Evolutionary conservation across 305 asterid species (phyloP).

Genomic region (Andrographis paniculata): DNA sequence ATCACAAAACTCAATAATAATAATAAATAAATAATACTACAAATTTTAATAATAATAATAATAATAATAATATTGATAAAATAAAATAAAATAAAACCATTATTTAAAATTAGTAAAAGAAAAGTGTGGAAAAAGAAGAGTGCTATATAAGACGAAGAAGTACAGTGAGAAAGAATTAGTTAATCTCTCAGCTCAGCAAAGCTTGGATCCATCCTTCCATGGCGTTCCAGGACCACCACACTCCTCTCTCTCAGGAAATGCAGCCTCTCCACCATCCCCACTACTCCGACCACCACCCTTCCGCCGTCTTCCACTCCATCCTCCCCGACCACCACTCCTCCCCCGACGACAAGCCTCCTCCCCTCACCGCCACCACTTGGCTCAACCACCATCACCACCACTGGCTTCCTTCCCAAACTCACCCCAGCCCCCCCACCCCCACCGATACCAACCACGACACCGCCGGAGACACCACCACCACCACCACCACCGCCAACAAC

Average conservation of each 20-base stretch:
- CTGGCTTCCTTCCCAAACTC: constrained; percentile 41
- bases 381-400: constrained; percentile 39
- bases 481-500: constrained; percentile 24
- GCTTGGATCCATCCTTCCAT: too few species aligned
- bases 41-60: too few species aligned
- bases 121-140: too few species aligned
- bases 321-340: constrained; percentile 37
- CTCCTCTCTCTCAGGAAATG: constrained; percentile 45
- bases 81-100: too few species aligned
- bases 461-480: constrained; percentile 26
- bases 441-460: constrained; percentile 31
- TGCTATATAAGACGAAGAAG: too few species aligned
- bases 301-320: constrained; percentile 35
- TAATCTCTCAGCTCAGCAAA: too few species aligned
- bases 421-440: constrained; percentile 31
- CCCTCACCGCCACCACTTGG: constrained; percentile 40
- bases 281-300: constrained; percentile 33
- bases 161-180: too few species aligned
- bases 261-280: constrained; percentile 55
- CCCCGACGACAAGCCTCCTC: constrained; percentile 38
- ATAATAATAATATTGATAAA: too few species aligned
- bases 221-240: constrained; percentile 72
- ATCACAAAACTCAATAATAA: too few species aligned
- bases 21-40: too few species aligned
- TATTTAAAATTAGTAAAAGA: too few species aligned